Evolutionary conservation across 257 asterid species (phyloP).

Genomic region (Thymus mandschuricus): DNA sequence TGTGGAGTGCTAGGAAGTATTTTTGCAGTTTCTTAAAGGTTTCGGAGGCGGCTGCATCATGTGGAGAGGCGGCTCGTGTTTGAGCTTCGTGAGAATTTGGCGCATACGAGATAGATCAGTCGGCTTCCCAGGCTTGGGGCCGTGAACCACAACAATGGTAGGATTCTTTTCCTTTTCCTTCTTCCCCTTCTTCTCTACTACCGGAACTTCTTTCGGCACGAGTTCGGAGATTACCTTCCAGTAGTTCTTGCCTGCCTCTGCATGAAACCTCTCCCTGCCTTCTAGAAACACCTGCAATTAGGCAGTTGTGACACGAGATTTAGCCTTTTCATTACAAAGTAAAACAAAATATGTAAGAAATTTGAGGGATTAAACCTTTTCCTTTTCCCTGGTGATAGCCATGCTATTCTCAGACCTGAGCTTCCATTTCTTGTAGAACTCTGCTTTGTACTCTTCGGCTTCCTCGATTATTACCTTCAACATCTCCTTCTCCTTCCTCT

Average conservation of each 20-base stretch:
- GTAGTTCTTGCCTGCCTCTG: constrained; percentile 50
- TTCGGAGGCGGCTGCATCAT: constrained; percentile 32
- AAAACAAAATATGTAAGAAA: background rate
- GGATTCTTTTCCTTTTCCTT: constrained; percentile 49
- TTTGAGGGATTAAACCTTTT: constrained; percentile 43
- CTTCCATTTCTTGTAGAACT: constrained; percentile 51
- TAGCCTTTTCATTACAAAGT: too few species aligned
- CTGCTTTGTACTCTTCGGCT: constrained; percentile 61
- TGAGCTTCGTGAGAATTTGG: constrained; percentile 56
- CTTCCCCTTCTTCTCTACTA: constrained; percentile 52
- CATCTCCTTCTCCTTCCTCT: constrained; percentile 60
- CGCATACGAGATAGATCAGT: constrained; percentile 63
- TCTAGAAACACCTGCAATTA: constrained; percentile 47
- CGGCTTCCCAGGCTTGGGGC: constrained; percentile 74
- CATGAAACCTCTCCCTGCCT: constrained; percentile 58
- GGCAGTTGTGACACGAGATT: background rate
- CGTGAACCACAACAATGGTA: constrained; percentile 52
- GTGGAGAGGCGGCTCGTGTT: too few species aligned
- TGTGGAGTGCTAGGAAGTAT: background rate
- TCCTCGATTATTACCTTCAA: constrained; percentile 51
- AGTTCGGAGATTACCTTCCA: constrained; percentile 61
- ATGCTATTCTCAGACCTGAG: constrained; percentile 54
- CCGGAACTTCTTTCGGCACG: constrained; percentile 58
- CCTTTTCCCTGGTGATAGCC: constrained; percentile 54
- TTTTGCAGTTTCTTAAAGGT: constrained; percentile 33